Base-by-base conservation (phyloP, 139 green algal genomes). In the Chlamydomonas eustigma region DNA sequence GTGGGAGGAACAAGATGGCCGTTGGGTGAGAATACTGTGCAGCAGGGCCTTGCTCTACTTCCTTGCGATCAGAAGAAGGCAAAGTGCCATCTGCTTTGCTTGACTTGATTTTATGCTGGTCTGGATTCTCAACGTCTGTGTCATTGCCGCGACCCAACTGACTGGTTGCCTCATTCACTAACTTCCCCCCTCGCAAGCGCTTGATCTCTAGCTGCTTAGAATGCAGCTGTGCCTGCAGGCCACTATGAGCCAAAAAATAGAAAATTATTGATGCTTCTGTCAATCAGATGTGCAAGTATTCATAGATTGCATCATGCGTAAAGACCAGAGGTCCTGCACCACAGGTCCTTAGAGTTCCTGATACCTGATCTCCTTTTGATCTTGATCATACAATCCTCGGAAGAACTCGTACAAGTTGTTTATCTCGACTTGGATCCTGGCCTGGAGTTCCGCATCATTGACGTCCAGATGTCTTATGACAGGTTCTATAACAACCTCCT, bases 351-450 rank as follows among this genome's bases (percentile, higher is more conserved):
- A 35, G 64, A 25, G n/a, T 28, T 52, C 68, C 39, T 65, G 69
- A 8, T 32, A 75, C 79, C 38, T 75, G 32, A 79, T 79, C 44
- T 79, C 80, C n/a, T 76, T 36, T 73, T 84, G 76, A 58, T 87
- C 79, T 44, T 84, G 65, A 4, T 82, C 66, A 50, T 83, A 81
- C 36, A 87, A 63, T 36, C 18, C 25, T 4, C 74, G 73, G 52
- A 87, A 84, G 63, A 84, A 84, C 1, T 78, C 71, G 4, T 84
- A 80, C 51, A 87, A 72, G n/a, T 76, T 64, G 28, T 30, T 33
- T 51, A 83, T 78, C 50, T 83, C 51, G 3, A 71, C 52, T 39
- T 34, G 36, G 28, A 83, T 75, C 1, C 65, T 50, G 52, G 63
- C 37, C 34, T 84, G 73, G 52, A 84, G 65, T 39, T 78, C 58